Evolutionary conservation across 176 grass and related monocot genomes (phyloP).

Genomic region (Cymbopogon citratus): DNA sequence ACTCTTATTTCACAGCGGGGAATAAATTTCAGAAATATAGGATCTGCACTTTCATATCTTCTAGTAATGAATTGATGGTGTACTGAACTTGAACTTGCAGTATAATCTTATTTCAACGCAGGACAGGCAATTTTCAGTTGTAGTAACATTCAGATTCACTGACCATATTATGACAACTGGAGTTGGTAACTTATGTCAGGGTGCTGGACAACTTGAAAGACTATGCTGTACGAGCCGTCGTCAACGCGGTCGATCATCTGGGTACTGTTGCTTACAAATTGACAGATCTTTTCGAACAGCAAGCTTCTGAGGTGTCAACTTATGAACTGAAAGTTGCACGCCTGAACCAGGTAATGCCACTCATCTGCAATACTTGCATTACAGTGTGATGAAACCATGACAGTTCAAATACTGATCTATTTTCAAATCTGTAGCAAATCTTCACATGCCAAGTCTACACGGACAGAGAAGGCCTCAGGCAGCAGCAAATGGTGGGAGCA

Average conservation of each 20-base stretch:
- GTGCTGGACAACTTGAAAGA: constrained; percentile 95
- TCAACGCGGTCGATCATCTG: constrained; percentile 94
- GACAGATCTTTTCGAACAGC: constrained; percentile 84
- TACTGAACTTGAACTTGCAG: background rate
- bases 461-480: constrained; percentile 75
- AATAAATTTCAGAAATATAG: background rate
- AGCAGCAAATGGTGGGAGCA: constrained; percentile 59
- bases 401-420: background rate
- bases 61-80: background rate
- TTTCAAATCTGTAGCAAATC: constrained; percentile 38
- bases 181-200: constrained; percentile 35
- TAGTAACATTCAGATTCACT: background rate
- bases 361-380: background rate
- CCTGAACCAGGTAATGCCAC: constrained; percentile 63
- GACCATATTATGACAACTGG: background rate
- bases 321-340: constrained; percentile 74
- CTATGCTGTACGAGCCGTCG: constrained; percentile 74
- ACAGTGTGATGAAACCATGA: background rate
- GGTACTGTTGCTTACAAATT: constrained; percentile 95
- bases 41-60: background rate
- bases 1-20: background rate
- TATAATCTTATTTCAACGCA: background rate
- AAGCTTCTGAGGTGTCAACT: constrained; percentile 67
- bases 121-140: background rate
- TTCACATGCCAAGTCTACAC: constrained; percentile 67